A percentile compares a stretch with the other conserved stretches of the same genome.
phyloP scores from a whole-genome alignment of 148 eudicot genomes.

The Heliamphora exappendiculata region DNA sequence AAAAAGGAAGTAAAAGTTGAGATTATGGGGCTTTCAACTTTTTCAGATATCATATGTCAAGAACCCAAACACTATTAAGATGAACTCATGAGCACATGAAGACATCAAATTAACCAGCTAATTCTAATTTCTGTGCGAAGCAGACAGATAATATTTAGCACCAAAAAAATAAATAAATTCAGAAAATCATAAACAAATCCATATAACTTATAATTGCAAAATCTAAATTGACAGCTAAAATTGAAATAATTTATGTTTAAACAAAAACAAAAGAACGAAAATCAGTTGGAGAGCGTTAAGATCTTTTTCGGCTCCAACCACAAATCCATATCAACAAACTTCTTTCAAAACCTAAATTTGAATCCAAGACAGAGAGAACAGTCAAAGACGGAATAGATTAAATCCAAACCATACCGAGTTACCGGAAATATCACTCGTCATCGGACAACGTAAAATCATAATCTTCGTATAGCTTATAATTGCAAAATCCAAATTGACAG shows the following conservation, averaged over 20 bases:
- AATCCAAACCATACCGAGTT: background rate
- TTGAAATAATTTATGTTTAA: background rate
- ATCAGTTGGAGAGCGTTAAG: background rate
- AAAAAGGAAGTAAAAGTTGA: no score
- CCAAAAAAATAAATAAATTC: background rate
- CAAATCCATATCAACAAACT: slow-evolving; percentile 4
- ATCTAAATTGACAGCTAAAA: slow-evolving; percentile 8
- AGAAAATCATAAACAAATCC: background rate
- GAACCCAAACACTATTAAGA: background rate
- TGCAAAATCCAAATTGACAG: slow-evolving; percentile 5
- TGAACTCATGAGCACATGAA: background rate
- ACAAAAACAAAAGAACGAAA: background rate
- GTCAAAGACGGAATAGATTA: background rate
- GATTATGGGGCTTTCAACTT: background rate
- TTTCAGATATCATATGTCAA: background rate
- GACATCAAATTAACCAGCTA: background rate
- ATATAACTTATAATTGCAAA: background rate
- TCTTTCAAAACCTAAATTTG: background rate
- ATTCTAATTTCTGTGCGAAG: background rate
- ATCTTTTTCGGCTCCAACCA: slow-evolving; percentile 1
- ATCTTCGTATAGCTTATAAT: no score
- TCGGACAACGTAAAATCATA: slow-evolving; percentile 19
- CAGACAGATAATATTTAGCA: background rate
- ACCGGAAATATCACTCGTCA: slow-evolving; percentile 18
- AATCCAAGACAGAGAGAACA: background rate